Percentiles rank a stretch among this genome's conserved stretches.
Evolutionary conservation across 2,329 filamentous ascomycete species (phyloP).

Genomic region (Aureobasidium sp.): DNA sequence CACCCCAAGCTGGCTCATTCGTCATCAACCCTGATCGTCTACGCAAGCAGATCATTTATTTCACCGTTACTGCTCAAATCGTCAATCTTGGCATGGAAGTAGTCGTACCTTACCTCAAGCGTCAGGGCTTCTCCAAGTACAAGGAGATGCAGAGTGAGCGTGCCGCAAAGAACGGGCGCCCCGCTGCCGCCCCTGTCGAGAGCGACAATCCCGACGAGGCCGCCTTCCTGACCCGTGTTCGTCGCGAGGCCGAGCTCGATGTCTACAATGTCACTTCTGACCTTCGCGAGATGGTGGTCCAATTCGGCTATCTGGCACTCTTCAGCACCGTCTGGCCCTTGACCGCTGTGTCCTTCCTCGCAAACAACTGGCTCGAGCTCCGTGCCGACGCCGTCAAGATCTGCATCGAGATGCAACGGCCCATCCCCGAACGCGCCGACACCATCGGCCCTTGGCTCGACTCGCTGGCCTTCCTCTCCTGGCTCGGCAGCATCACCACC

Average conservation of each 20-base stretch:
- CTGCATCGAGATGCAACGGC: constrained; percentile 77
- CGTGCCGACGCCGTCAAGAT: constrained; percentile 93
- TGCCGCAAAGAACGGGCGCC: constrained; percentile 48
- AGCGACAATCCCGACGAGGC: constrained; percentile 70
- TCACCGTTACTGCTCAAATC: constrained; percentile 87
- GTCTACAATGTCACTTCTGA: constrained; percentile 85
- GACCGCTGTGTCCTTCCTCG: constrained; percentile 77
- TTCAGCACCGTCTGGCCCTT: constrained; percentile 94
- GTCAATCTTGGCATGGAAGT: constrained; percentile 81
- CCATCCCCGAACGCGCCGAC: constrained; percentile 81
- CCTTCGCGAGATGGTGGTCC: constrained; percentile 84
- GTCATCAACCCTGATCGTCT: constrained; percentile 75
- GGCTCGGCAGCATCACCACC: constrained; percentile 83
- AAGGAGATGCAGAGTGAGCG: constrained; percentile 60
- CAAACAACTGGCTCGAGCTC: constrained; percentile 95
- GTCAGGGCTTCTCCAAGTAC: constrained; percentile 67
- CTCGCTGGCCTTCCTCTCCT: constrained; percentile 79
- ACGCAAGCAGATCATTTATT: constrained; percentile 88
- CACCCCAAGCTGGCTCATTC: constrained; percentile 52
- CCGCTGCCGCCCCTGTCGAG: constrained; percentile 32
- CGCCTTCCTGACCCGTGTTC: constrained; percentile 70
- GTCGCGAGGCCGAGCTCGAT: constrained; percentile 72
- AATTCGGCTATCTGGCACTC: constrained; percentile 76
- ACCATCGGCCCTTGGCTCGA: constrained; percentile 91
- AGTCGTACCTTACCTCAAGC: constrained; percentile 76